phyloP scores from a whole-genome alignment of 345 rosid species.

The Gossypium thurberi region DNA sequence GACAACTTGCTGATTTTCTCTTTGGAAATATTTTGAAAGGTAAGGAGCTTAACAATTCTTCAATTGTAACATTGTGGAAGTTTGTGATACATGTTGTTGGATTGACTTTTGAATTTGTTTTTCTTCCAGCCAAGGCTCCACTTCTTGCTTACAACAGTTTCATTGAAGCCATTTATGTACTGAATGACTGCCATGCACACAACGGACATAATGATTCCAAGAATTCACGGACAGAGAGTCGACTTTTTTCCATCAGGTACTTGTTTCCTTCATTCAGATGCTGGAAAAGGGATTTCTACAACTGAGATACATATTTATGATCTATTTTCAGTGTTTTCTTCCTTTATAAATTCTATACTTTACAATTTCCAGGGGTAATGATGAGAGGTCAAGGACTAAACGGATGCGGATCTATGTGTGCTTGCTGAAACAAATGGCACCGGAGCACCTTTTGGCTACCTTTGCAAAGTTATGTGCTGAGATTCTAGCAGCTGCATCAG shows the following conservation, averaged over 20 bases:
- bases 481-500: conserved; percentile 90
- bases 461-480: conserved; percentile 95
- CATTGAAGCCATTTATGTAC: conserved; percentile 83
- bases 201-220: conserved; percentile 49
- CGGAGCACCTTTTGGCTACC: conserved; percentile 89
- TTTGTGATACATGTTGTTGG: conserved; percentile 1
- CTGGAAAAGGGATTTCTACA: conserved; percentile 1
- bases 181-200: conserved; percentile 71
- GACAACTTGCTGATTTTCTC: conserved; percentile 80
- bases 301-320: conserved; percentile 12
- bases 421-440: conserved; percentile 92
- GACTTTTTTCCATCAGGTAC: conserved; percentile 65
- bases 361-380: conserved; percentile 55
- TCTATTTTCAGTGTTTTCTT: neutral
- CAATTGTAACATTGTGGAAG: neutral
- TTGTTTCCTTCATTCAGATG: neutral
- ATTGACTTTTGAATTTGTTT: conserved; percentile 12
- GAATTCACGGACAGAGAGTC: conserved; percentile 45
- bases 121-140: conserved; percentile 74
- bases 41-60: conserved; percentile 18
- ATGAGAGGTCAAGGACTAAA: conserved; percentile 66
- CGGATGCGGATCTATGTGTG: conserved; percentile 78
- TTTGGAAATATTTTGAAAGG: conserved; percentile 91
- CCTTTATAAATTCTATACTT: conserved; percentile 6
- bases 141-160: conserved; percentile 97